Base-by-base conservation (phyloP, 352 stramenopile genomes). In the Globisporangium middletonii region DNA sequence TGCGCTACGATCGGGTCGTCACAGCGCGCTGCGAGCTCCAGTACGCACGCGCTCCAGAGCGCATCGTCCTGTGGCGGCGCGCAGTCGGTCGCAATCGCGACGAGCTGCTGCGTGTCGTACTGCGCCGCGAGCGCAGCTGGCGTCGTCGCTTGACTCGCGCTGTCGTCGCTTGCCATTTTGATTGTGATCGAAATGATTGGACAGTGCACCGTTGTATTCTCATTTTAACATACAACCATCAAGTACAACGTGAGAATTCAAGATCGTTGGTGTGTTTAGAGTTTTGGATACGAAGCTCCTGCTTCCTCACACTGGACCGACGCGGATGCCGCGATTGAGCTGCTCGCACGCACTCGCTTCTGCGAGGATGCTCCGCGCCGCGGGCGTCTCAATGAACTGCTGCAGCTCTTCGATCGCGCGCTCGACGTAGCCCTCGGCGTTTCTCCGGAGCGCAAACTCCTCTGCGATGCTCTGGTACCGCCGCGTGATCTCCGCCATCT, bases 401-500 rank as follows among this genome's bases (percentile, higher is more conserved):
- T 92, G 82, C 61, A 92, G 69, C 50, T 88, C 76, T 47, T 82
- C 79, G 56, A 92, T 81, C 9, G 76, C 71, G 42, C 77, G 76
- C 65, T 92, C 79, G 8, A 92, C 82, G 55, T 79, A 72, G 12
- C 79, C 82, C 7, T 92, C 77, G 15, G 77, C 64, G 38, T 71
- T 83, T 50, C 83, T 76, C 12, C 68, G 68, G n/a, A 86, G 72
- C 42, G 78, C 76, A 53, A 79, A 79, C n/a, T 79, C 59, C 53
- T 92, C 79, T 12, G 79, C 82, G 37, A 92, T 73, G 46, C 76
- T 63, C 55, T 92, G 79, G 47, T 92, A 92, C 18, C 75, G 76
- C 8, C 69, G 66, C 38, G 76, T 88, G 57, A 92, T 90, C 44
- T 89, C 82, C 15, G 79, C 73, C 77, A 92, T 84, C 82, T 92